These are phyloP conservation scores for Fonsecaea pedrosoi DNA, from an alignment of 2,329 filamentous ascomycete genomes.

Conservation along the genomic window DNA sequence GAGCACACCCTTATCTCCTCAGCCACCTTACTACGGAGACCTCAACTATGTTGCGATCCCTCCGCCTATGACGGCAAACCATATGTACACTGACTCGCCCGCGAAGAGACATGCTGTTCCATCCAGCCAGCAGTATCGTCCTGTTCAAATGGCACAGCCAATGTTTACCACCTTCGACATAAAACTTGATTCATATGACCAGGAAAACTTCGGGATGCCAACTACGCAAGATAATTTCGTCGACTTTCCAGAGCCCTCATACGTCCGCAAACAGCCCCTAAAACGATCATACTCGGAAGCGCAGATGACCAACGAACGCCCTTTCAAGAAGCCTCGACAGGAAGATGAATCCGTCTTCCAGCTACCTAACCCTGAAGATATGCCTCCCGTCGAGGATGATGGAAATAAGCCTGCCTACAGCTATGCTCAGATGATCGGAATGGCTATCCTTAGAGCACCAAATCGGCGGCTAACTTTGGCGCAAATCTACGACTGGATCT, in stretches of 20 bases:
- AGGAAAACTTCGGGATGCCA: slow-evolving; percentile 57
- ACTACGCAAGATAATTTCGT: slow-evolving; percentile 53
- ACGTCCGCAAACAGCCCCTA: slow-evolving; percentile 51
- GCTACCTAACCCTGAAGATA: slow-evolving; percentile 76
- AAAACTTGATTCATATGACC: slow-evolving; percentile 50
- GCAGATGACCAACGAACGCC: slow-evolving; percentile 73
- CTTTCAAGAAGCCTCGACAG: slow-evolving; percentile 73
- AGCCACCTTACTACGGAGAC: slow-evolving; percentile 65
- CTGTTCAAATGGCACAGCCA: slow-evolving; percentile 50
- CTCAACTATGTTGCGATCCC: slow-evolving; percentile 67
- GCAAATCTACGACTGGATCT: slow-evolving; percentile 99
- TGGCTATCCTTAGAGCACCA: slow-evolving; percentile 90
- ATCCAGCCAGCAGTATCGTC: slow-evolving; percentile 44
- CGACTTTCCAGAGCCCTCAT: slow-evolving; percentile 56
- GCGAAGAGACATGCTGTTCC: slow-evolving; percentile 51
- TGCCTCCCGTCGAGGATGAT: slow-evolving; percentile 81
- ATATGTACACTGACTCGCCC: slow-evolving; percentile 58
- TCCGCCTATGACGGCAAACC: slow-evolving; percentile 49
- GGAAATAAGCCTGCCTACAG: slow-evolving; percentile 88
- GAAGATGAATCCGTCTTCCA: slow-evolving; percentile 54
- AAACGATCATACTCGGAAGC: slow-evolving; percentile 75
- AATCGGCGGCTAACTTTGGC: slow-evolving; percentile 83
- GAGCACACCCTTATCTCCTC: slow-evolving; percentile 70
- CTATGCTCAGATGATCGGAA: slow-evolving; percentile 93
- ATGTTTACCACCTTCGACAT: slow-evolving; percentile 59